Evolutionary conservation across 1,284 basidiomycete genomes (phyloP), one percentile per base, ranked within the genome.

Genomic region (Trametes pubescens): DNA sequence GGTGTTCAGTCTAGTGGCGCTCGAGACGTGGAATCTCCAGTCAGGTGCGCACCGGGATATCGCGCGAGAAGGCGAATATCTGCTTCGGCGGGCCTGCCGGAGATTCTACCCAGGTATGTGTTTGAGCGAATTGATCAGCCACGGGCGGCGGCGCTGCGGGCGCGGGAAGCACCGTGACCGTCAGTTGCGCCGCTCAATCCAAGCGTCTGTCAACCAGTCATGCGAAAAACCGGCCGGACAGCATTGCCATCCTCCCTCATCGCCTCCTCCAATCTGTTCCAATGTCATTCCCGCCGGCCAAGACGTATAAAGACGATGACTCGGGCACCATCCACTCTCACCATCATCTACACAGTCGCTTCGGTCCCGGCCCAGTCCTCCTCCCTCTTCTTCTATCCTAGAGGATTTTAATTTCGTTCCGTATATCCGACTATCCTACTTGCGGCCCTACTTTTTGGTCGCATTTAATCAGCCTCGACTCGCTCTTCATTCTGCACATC

Each of bases 141-240:
- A 13, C 37, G 46, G 14, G 55, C 55, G 55, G 44, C 32, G 44
- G 34, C 32, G 21, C 22, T 47, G 16, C 26, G 43, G 32, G 51
- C 59, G 51, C 59, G 59, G 59, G 59, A 56, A 61, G 37, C 58
- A 34, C 59, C 40, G 59, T 49, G 43, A 24, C 59, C 16, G 59
- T 24, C 53, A 55, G 52, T 51, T 61, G 53, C 60, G 64, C 66
- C 66, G 64, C 64, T 65, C 57, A 64, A 68, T 40, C 66, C 60
- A 52, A 64, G 64, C 66, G 59, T 59, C 61, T 62, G 58, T 59
- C 64, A 62, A 48, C 56, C 18, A 63, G 54, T 51, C 60, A 57
- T 59, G 57, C 64, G 61, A 48, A 53, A 51, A 35, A 10, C 51
- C 61, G 61, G 60, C 62, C 24, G 47, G 47, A 47, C 64, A 64